phyloP scores from a whole-genome alignment of 2,329 filamentous ascomycete genomes.

The Rosellinia necatrix region DNA sequence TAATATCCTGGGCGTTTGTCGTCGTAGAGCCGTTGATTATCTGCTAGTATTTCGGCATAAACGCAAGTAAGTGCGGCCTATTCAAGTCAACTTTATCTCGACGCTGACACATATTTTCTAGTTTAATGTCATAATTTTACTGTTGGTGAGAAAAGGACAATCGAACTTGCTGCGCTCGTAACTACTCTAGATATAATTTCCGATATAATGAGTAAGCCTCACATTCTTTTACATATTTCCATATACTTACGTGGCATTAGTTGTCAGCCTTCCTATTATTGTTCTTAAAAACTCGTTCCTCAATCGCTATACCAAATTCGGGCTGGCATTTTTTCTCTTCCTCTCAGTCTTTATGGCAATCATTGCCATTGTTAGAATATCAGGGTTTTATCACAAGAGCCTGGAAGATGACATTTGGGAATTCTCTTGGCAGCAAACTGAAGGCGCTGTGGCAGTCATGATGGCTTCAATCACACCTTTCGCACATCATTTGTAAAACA shows the following conservation, averaged over 20 bases:
- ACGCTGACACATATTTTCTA: conserved; percentile 9
- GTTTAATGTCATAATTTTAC: conserved; percentile 27
- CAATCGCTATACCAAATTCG: conserved; percentile 24
- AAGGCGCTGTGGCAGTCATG: conserved; percentile 30
- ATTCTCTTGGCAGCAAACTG: conserved; percentile 33
- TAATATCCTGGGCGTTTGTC: conserved; percentile 28
- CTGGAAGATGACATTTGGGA: conserved; percentile 30
- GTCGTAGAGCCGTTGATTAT: conserved; percentile 32
- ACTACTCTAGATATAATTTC: conserved; percentile 30
- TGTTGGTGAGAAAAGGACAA: conserved; percentile 20
- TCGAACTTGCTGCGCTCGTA: conserved; percentile 25
- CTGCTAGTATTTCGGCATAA: conserved; percentile 30
- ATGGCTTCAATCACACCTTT: conserved; percentile 34
- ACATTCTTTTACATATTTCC: not conserved
- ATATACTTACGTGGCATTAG: conserved; percentile 6
- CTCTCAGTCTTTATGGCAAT: conserved; percentile 32
- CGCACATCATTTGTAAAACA: conserved; percentile 29
- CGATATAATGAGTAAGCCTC: conserved; percentile 27
- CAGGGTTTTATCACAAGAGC: conserved; percentile 17
- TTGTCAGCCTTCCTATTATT: conserved; percentile 34
- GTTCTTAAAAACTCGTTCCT: conserved; percentile 26
- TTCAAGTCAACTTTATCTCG: not conserved
- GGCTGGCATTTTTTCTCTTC: conserved; percentile 29
- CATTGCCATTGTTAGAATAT: conserved; percentile 24
- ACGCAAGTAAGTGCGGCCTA: conserved; percentile 19